phyloP scores from a whole-genome alignment of 306 rosid species.

The Alnus glutinosa region DNA sequence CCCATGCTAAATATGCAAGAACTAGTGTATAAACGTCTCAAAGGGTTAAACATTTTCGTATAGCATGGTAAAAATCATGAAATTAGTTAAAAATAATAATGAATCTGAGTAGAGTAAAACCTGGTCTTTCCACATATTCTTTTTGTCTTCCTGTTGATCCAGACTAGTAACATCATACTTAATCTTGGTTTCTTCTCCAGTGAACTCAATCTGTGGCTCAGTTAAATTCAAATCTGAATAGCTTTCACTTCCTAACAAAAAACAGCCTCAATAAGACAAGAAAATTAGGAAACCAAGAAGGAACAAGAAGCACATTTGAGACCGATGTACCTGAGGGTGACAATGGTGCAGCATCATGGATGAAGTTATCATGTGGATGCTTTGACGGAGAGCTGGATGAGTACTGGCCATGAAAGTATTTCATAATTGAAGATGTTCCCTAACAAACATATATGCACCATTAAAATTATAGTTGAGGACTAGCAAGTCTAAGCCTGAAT shows the following conservation, averaged over 20 bases:
- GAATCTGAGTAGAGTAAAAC: slow-evolving; percentile 21
- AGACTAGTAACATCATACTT: slow-evolving; percentile 32
- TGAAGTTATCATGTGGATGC: slow-evolving; percentile 36
- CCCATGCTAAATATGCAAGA: slow-evolving; percentile 7
- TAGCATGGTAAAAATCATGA: neutral
- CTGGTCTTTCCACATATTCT: slow-evolving; percentile 32
- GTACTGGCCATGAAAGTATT: slow-evolving; percentile 66
- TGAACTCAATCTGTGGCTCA: slow-evolving; percentile 40
- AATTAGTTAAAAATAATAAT: slow-evolving; percentile 10
- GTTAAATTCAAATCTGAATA: slow-evolving; percentile 41
- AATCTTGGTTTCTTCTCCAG: slow-evolving; percentile 43
- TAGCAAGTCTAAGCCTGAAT: slow-evolving; percentile 17
- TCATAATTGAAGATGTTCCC: slow-evolving; percentile 82
- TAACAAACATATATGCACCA: slow-evolving; percentile 28
- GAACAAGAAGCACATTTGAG: slow-evolving; percentile 21
- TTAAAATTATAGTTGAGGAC: slow-evolving; percentile 16
- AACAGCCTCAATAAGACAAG: slow-evolving; percentile 29
- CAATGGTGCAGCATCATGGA: slow-evolving; percentile 49
- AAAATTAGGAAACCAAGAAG: slow-evolving; percentile 6
- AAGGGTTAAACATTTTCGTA: neutral
- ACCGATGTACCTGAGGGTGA: slow-evolving; percentile 62
- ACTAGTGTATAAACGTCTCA: neutral
- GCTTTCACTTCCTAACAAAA: slow-evolving; percentile 50
- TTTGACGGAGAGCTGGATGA: slow-evolving; percentile 41
- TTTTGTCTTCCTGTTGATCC: slow-evolving; percentile 51